A percentile compares a stretch with the other conserved stretches of the same genome.
These are phyloP conservation scores for Aspergillus brunneoviolaceus DNA, from an alignment of 2,329 filamentous ascomycete genomes.

Conservation along the genomic window DNA sequence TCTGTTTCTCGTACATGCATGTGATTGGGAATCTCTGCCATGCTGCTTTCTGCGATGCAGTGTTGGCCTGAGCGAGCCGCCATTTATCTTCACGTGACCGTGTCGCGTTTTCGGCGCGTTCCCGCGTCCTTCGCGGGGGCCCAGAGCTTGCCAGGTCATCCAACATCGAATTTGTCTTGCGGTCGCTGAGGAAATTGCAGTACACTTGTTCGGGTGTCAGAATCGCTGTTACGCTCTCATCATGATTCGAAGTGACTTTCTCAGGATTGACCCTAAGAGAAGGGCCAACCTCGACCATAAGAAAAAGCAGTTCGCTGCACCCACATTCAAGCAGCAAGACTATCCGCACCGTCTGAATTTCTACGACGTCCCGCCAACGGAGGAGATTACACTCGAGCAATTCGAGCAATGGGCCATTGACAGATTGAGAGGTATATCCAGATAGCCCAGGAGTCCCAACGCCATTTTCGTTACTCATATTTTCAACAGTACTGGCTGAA, in stretches of 20 bases:
- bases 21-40: constrained; percentile 4
- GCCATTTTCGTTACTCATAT: not conserved
- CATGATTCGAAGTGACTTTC: constrained; percentile 47
- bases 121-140: constrained; percentile 4
- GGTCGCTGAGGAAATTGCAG: constrained; percentile 4
- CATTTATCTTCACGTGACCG: not conserved
- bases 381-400: constrained; percentile 92
- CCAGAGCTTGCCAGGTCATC: not conserved
- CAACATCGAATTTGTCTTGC: not conserved
- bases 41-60: constrained; percentile 14
- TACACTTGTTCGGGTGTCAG: not conserved
- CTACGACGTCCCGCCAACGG: constrained; percentile 82
- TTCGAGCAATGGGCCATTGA: constrained; percentile 99
- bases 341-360: constrained; percentile 91
- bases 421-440: constrained; percentile 67
- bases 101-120: constrained; percentile 4
- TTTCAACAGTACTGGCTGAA: constrained; percentile 39
- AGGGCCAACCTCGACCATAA: constrained; percentile 74
- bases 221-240: constrained; percentile 12
- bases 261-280: constrained; percentile 63
- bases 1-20: not conserved
- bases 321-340: constrained; percentile 71
- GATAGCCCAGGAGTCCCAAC: no score
- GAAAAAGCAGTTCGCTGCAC: constrained; percentile 80
- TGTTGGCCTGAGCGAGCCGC: not conserved